phyloP scores from a whole-genome alignment of 129 eudicot genomes.

The Artemisia tridentata region DNA sequence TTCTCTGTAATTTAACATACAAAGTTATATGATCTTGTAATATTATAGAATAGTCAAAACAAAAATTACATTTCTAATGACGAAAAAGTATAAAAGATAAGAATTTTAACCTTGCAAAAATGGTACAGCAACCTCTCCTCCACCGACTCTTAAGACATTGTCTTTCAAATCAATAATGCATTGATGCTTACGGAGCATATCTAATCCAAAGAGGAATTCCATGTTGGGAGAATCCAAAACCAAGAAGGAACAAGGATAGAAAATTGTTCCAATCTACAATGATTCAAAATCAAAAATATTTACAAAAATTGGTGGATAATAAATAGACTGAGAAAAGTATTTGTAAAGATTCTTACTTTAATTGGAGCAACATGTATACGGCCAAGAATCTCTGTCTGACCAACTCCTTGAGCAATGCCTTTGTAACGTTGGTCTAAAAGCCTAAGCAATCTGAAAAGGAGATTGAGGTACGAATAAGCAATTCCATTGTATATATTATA shows the following conservation, averaged over 20 bases:
- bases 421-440: slow-evolving; percentile 84
- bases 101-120: slow-evolving; percentile 61
- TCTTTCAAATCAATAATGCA: slow-evolving; percentile 96
- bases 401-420: slow-evolving; percentile 98
- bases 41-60: neutral
- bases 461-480: slow-evolving; percentile 1
- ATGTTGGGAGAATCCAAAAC: slow-evolving; percentile 95
- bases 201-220: slow-evolving; percentile 96
- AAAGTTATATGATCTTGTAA: neutral
- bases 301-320: neutral
- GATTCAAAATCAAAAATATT: neutral
- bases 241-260: slow-evolving; percentile 85
- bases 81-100: too few species aligned
- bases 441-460: slow-evolving; percentile 69
- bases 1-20: slow-evolving; percentile 48
- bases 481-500: neutral
- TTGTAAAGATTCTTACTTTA: slow-evolving; percentile 53
- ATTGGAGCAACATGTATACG: slow-evolving; percentile 96
- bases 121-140: slow-evolving; percentile 96
- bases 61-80: too few species aligned
- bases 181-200: slow-evolving; percentile 97
- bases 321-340: neutral
- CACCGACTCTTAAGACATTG: slow-evolving; percentile 90
- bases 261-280: slow-evolving; percentile 74
- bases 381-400: slow-evolving; percentile 92